Percentiles rank a stretch among this genome's conserved stretches.
Evolutionary conservation across 495 filamentous ascomycete species (phyloP).

Genomic region (Apiosordaria backusii): DNA sequence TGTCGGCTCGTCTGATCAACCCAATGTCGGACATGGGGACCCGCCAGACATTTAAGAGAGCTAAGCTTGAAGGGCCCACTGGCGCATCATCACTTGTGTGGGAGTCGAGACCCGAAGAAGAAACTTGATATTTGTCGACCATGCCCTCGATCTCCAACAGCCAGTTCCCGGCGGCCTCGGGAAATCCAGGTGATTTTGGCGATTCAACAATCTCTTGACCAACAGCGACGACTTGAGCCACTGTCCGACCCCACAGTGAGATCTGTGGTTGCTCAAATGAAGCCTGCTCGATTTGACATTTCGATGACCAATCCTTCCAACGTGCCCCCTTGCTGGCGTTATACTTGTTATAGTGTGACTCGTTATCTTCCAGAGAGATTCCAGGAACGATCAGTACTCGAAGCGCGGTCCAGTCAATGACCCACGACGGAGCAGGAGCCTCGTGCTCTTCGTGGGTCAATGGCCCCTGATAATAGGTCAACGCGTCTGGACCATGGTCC

Average conservation of each 20-base stretch:
- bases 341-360: neutral
- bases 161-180: neutral
- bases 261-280: conserved; percentile 7
- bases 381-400: neutral
- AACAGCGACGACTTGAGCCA: neutral
- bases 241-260: neutral
- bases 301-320: conserved; percentile 12
- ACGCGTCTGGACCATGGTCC: conserved; percentile 10
- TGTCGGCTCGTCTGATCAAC: conserved; percentile 2
- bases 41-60: conserved; percentile 8
- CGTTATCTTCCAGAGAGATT: neutral
- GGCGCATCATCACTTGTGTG: neutral
- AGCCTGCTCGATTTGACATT: neutral
- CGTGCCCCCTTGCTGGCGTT: conserved; percentile 3
- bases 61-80: neutral
- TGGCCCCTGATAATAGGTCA: conserved; percentile 4
- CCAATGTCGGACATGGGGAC: conserved; percentile 14
- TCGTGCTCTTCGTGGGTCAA: neutral
- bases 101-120: neutral
- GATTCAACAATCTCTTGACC: neutral
- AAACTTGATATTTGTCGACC: neutral
- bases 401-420: conserved; percentile 13
- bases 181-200: neutral
- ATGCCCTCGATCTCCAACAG: conserved; percentile 6
- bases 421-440: conserved; percentile 10